Percentiles rank a stretch among this genome's conserved stretches.
Evolutionary conservation across 2,329 filamentous ascomycete genomes (phyloP).

Genomic region (Beauveria asiatica): DNA sequence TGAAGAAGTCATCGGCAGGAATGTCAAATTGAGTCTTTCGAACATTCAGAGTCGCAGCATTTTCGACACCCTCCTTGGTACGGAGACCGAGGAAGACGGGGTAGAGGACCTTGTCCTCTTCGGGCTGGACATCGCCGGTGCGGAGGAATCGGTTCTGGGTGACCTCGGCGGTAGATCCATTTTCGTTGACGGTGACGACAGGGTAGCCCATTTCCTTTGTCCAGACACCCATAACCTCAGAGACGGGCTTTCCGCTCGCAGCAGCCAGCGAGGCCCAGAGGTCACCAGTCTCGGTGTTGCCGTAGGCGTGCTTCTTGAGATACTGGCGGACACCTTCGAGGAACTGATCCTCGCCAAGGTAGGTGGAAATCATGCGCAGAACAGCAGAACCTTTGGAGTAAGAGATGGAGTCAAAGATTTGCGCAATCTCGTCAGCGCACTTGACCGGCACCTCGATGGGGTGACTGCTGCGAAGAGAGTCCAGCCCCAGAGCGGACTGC

Average conservation of each 20-base stretch:
- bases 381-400: constrained; percentile 97
- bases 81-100: constrained; percentile 83
- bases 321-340: constrained; percentile 86
- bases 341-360: constrained; percentile 86
- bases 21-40: constrained; percentile 74
- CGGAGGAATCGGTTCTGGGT: constrained; percentile 94
- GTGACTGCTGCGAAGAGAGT: constrained; percentile 88
- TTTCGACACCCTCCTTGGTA: constrained; percentile 75
- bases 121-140: constrained; percentile 85
- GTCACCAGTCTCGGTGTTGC: constrained; percentile 85
- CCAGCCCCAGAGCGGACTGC: constrained; percentile 76
- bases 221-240: constrained; percentile 90
- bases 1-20: constrained; percentile 80
- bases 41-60: constrained; percentile 22
- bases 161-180: constrained; percentile 65
- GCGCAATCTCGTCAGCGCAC: constrained; percentile 90
- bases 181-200: constrained; percentile 71
- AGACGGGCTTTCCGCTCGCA: constrained; percentile 84
- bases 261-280: constrained; percentile 82
- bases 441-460: constrained; percentile 96
- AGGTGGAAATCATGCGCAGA: constrained; percentile 93
- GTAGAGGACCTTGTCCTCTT: constrained; percentile 82
- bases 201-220: constrained; percentile 94
- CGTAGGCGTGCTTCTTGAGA: constrained; percentile 93
- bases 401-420: constrained; percentile 96